Conservation (phyloP, 192 early-diverging fungal species). For the Funneliformis mosseae region DNA sequence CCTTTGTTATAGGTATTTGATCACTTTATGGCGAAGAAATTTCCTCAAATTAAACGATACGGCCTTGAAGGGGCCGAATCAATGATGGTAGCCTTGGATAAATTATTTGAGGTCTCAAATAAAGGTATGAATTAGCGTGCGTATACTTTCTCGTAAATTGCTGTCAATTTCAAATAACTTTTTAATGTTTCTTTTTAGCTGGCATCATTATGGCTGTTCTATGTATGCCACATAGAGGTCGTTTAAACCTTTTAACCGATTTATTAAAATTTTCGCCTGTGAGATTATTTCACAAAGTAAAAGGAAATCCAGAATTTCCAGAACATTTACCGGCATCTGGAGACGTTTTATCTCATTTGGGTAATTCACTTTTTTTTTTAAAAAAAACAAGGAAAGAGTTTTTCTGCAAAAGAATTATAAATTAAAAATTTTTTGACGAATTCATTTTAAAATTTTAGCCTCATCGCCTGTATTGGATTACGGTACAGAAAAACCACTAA, state of each 20-base stretch:
- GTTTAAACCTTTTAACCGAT: slow-evolving; percentile 91
- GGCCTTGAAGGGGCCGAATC: slow-evolving; percentile 96
- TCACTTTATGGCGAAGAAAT: slow-evolving; percentile 97
- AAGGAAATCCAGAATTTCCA: slow-evolving; percentile 91
- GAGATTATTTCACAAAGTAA: slow-evolving; percentile 91
- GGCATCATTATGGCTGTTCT: slow-evolving; percentile 85
- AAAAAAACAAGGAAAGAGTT: background rate
- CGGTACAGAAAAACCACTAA: slow-evolving; percentile 61
- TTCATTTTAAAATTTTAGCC: slow-evolving; percentile 43
- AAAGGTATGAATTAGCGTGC: slow-evolving; percentile 42
- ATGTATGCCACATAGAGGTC: slow-evolving; percentile 96
- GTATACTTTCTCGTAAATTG: background rate
- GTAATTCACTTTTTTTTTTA: slow-evolving; percentile 37
- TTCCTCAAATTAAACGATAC: slow-evolving; percentile 95
- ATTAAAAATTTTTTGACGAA: background rate
- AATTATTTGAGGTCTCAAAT: slow-evolving; percentile 75
- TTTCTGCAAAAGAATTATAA: background rate
- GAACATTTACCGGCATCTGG: slow-evolving; percentile 74
- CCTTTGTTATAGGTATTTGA: slow-evolving; percentile 74
- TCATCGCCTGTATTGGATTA: slow-evolving; percentile 79
- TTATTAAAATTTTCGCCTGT: slow-evolving; percentile 79
- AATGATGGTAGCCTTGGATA: slow-evolving; percentile 91
- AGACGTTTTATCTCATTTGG: slow-evolving; percentile 90
- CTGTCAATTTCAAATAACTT: background rate
- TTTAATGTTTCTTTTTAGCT: slow-evolving; percentile 40